These are phyloP conservation scores for Linum lewisii DNA, from an alignment of 345 rosid genomes.

Conservation along the genomic window DNA sequence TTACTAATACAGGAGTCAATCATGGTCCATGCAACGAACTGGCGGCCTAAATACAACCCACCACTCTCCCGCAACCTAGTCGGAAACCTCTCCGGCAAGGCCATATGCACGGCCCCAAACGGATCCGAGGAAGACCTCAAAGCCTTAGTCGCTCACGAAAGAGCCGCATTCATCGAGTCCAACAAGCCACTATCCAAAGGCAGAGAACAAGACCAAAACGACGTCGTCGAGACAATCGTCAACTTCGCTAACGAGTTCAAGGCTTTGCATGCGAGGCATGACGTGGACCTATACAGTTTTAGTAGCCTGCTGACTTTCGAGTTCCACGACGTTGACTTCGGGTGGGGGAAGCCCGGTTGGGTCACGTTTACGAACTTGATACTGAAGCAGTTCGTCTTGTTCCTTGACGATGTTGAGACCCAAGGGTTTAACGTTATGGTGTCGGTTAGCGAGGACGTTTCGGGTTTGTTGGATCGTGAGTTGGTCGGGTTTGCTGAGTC, in stretches of 20 bases:
- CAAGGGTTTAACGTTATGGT: conserved; percentile 6
- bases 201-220: background rate
- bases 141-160: background rate
- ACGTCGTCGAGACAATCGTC: background rate
- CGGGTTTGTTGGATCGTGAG: conserved; percentile 2
- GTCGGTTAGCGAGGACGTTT: conserved; percentile 6
- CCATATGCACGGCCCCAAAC: background rate
- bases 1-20: background rate
- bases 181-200: background rate
- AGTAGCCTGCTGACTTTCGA: conserved; percentile 4
- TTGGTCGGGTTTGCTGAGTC: conserved; percentile 8
- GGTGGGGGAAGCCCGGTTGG: conserved; percentile 11
- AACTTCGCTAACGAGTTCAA: background rate
- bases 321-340: conserved; percentile 8
- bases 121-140: background rate
- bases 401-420: conserved; percentile 3
- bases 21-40: background rate
- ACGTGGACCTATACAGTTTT: background rate
- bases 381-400: conserved; percentile 5
- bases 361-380: background rate
- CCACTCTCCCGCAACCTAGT: background rate
- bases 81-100: background rate
- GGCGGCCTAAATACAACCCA: background rate
- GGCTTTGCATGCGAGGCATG: conserved; percentile 1
- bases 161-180: background rate